A percentile compares a stretch with the other conserved stretches of the same genome.
These are phyloP conservation scores for Sporothrix dimorphospora DNA, from an alignment of 2,329 filamentous ascomycete genomes.

Conservation along the genomic window DNA sequence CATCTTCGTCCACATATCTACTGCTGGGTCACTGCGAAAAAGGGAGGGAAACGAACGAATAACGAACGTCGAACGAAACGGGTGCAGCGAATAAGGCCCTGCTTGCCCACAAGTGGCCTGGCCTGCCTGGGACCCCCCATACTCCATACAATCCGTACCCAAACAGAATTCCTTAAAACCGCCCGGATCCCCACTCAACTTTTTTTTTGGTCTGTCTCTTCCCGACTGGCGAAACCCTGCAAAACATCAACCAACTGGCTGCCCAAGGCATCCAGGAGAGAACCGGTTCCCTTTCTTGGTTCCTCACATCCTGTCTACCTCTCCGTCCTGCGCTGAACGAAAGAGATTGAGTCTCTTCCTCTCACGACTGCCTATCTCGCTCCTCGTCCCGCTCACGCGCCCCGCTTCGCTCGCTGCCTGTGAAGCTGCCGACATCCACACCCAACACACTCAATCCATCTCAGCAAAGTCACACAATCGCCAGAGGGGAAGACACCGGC, in stretches of 20 bases:
- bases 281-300: not conserved
- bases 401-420: conserved; percentile 8
- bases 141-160: not conserved
- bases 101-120: conserved; percentile 1
- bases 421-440: conserved; percentile 24
- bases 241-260: conserved; percentile 24
- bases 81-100: not conserved
- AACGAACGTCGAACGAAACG: conserved; percentile 17
- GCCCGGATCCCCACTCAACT: conserved; percentile 27
- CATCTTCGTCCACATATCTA: conserved; percentile 25
- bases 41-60: not conserved
- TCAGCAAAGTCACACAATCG: conserved; percentile 10
- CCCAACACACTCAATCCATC: conserved; percentile 26
- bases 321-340: not conserved
- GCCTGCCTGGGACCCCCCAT: conserved; percentile 1
- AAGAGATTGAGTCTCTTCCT: conserved; percentile 1
- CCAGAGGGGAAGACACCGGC: not conserved
- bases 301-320: not conserved
- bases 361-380: conserved; percentile 6
- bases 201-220: conserved; percentile 21
- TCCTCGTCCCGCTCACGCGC: not conserved
- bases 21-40: not conserved
- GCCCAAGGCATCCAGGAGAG: conserved; percentile 25
- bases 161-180: conserved; percentile 27
- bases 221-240: conserved; percentile 22